Evolutionary conservation across 176 grass and related monocot species (phyloP).

Genomic region (Bothriochloa decipiens): DNA sequence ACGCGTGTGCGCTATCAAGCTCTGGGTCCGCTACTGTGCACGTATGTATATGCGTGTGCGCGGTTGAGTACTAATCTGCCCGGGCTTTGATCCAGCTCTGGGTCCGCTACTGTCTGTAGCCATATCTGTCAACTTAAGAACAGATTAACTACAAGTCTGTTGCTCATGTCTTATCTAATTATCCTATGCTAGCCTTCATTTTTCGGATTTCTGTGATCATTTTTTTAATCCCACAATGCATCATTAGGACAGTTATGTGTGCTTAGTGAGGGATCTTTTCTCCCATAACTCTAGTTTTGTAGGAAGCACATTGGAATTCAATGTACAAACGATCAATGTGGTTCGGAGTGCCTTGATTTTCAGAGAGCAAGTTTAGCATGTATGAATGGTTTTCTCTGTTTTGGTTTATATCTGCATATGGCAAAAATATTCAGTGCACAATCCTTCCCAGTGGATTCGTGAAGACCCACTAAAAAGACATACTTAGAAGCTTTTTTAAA

Average conservation of each 20-base stretch:
- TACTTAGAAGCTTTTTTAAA: neutral
- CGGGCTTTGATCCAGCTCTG: no score
- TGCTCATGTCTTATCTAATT: neutral
- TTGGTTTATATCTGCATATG: conserved; percentile 1
- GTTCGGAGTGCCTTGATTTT: neutral
- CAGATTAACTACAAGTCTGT: neutral
- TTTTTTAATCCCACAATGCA: neutral
- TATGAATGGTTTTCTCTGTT: neutral
- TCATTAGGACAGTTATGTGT: neutral
- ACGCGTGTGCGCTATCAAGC: no score
- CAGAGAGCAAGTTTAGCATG: neutral
- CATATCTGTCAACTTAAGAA: neutral
- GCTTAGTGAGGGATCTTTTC: neutral
- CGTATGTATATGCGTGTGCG: no score
- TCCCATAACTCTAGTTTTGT: neutral
- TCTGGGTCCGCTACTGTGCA: no score
- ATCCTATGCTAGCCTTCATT: neutral
- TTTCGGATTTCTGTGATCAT: neutral
- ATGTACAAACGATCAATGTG: neutral
- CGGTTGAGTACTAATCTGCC: no score
- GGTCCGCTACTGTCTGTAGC: no score
- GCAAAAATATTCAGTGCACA: neutral
- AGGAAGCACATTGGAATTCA: neutral
- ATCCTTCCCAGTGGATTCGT: neutral
- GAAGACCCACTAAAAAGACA: neutral